Percentiles rank a stretch among this genome's conserved stretches.
These are phyloP conservation scores for Colletotrichum spinosum DNA, from an alignment of 2,329 filamentous ascomycete genomes.

Conservation along the genomic window DNA sequence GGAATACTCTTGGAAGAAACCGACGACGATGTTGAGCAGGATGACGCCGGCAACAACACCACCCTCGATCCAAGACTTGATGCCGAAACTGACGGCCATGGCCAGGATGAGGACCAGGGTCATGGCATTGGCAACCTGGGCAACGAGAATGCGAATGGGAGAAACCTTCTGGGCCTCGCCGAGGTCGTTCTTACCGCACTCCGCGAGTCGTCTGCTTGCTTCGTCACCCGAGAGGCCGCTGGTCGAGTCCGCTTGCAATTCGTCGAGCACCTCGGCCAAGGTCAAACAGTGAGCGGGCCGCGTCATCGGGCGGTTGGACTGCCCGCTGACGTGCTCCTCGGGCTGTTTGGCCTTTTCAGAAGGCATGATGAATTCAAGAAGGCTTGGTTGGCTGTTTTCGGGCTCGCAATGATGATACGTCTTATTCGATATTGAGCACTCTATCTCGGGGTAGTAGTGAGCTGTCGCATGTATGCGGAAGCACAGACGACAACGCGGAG, in stretches of 20 bases:
- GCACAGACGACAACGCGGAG: conserved; percentile 31
- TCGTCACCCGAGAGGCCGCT: conserved; percentile 66
- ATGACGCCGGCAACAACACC: conserved; percentile 65
- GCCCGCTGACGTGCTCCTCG: conserved; percentile 48
- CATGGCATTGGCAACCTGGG: conserved; percentile 75
- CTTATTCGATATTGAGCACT: neutral
- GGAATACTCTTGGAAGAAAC: conserved; percentile 64
- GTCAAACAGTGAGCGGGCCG: conserved; percentile 68
- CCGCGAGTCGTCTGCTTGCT: conserved; percentile 62
- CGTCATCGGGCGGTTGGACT: conserved; percentile 58
- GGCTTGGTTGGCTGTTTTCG: neutral
- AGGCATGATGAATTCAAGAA: conserved; percentile 7
- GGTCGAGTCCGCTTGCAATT: conserved; percentile 64
- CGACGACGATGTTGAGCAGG: conserved; percentile 63
- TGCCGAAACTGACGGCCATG: conserved; percentile 64
- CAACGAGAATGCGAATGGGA: conserved; percentile 67
- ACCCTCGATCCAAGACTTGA: conserved; percentile 64
- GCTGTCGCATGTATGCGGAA: conserved; percentile 34
- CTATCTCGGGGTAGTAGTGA: conserved; percentile 30
- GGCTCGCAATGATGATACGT: neutral
- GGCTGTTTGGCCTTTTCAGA: conserved; percentile 3
- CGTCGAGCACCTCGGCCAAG: conserved; percentile 58
- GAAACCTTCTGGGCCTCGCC: conserved; percentile 67
- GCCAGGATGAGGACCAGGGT: conserved; percentile 68
- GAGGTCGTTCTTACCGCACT: conserved; percentile 70